Conservation (phyloP, 805 yeast species). For the Hanseniaspora pseudoguilliermondii region DNA sequence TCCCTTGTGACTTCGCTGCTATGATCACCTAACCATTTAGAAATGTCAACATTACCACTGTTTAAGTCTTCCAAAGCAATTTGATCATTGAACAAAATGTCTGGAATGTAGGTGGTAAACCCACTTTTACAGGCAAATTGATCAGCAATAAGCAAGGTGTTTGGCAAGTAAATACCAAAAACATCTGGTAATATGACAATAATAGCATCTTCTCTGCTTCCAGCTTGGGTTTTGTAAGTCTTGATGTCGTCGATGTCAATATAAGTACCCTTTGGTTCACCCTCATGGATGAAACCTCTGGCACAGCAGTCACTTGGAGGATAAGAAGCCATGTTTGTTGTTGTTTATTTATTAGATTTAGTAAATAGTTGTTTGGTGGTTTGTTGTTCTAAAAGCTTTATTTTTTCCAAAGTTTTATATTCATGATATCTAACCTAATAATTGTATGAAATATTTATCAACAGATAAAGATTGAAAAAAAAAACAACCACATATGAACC, state of each 20-base stretch:
- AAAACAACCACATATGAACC: too few species aligned
- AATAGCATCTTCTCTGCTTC: constrained; percentile 29
- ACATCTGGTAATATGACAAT: constrained; percentile 60
- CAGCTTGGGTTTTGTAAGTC: constrained; percentile 30
- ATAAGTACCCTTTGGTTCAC: constrained; percentile 36
- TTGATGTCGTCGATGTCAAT: constrained; percentile 32
- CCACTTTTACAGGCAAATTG: constrained; percentile 43
- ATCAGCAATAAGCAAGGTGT: constrained; percentile 53
- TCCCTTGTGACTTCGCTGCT: constrained; percentile 35
- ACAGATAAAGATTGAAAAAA: too few species aligned
- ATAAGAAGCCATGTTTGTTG: constrained; percentile 34
- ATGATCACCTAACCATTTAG: constrained; percentile 46
- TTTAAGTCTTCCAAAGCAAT: constrained; percentile 23
- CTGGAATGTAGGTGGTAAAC: constrained; percentile 64
- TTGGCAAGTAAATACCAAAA: constrained; percentile 47
- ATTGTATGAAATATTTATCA: too few species aligned
- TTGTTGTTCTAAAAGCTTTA: background rate
- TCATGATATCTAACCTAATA: too few species aligned
- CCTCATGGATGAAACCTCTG: constrained; percentile 35
- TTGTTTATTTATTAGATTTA: background rate
- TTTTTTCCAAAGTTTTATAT: too few species aligned
- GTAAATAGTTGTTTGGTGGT: background rate
- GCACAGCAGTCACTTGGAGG: constrained; percentile 42
- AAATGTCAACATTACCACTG: constrained; percentile 21
- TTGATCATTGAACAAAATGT: constrained; percentile 44